These are phyloP conservation scores for Cordia subcordata DNA, from an alignment of 257 asterid species.

Conservation along the genomic window DNA sequence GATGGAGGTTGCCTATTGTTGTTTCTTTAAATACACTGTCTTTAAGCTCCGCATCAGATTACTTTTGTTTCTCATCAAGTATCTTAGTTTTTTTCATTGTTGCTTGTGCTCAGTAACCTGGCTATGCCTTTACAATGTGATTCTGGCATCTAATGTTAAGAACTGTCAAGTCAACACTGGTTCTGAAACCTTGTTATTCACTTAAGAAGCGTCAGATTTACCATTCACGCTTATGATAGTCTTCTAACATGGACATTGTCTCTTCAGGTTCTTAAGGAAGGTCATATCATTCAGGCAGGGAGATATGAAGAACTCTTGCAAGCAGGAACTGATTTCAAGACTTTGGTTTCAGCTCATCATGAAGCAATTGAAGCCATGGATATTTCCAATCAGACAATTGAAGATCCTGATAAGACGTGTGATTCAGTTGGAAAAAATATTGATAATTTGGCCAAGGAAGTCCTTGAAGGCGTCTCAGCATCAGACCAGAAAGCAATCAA, in stretches of 20 bases:
- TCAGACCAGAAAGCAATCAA: conserved; percentile 71
- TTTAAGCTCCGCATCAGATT: too few species aligned
- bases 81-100: too few species aligned
- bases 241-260: background rate
- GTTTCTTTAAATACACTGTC: too few species aligned
- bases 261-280: conserved; percentile 86
- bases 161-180: too few species aligned
- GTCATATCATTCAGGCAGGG: conserved; percentile 87
- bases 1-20: too few species aligned
- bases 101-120: too few species aligned
- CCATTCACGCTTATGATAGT: too few species aligned
- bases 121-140: too few species aligned
- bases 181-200: too few species aligned
- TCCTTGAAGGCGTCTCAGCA: conserved; percentile 56
- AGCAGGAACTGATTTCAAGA: conserved; percentile 90
- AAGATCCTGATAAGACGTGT: conserved; percentile 37
- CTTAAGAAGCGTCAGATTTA: too few species aligned
- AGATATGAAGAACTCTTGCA: conserved; percentile 90
- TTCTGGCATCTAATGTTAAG: too few species aligned
- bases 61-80: too few species aligned
- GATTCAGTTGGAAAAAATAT: conserved; percentile 33
- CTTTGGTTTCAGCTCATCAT: conserved; percentile 88
- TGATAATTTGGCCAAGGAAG: conserved; percentile 49
- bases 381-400: conserved; percentile 48
- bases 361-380: conserved; percentile 99